These are phyloP conservation scores for Pelargonium cotyledonis DNA, from an alignment of 441 rosid species.

Conservation along the genomic window DNA sequence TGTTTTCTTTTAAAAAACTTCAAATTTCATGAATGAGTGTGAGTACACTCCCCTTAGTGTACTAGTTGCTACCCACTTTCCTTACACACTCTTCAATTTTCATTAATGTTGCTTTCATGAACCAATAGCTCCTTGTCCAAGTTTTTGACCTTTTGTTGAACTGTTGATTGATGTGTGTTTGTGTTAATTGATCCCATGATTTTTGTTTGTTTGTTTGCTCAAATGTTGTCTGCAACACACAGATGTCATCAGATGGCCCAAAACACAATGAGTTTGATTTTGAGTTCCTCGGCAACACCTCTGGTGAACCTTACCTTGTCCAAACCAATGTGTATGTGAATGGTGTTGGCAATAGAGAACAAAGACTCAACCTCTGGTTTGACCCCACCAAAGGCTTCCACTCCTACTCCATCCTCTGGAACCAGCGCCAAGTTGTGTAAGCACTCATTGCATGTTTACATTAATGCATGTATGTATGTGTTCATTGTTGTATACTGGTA, in stretches of 20 bases:
- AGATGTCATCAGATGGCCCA: conserved; percentile 21
- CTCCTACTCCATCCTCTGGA: conserved; percentile 24
- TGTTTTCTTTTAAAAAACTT: conserved; percentile 8
- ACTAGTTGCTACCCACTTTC: too few species aligned
- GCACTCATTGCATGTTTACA: background rate
- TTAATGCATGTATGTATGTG: too few species aligned
- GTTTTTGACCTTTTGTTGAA: background rate
- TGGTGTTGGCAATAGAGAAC: conserved; percentile 18
- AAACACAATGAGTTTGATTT: conserved; percentile 23
- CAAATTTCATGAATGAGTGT: too few species aligned
- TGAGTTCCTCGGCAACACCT: conserved; percentile 22
- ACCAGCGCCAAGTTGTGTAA: conserved; percentile 8
- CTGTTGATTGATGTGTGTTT: background rate
- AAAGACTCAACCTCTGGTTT: conserved; percentile 23
- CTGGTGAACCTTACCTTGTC: conserved; percentile 21
- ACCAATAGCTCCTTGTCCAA: too few species aligned
- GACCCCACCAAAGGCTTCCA: conserved; percentile 25
- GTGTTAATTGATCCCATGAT: too few species aligned
- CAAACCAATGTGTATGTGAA: conserved; percentile 20
- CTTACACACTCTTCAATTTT: too few species aligned
- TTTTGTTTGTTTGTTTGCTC: too few species aligned
- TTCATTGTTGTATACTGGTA: too few species aligned
- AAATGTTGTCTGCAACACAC: background rate
- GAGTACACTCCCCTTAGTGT: too few species aligned
- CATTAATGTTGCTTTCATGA: too few species aligned